Percentiles rank a stretch among this genome's conserved stretches.
phyloP scores from a whole-genome alignment of 2,329 filamentous ascomycete genomes.

The Fusarium napiforme region DNA sequence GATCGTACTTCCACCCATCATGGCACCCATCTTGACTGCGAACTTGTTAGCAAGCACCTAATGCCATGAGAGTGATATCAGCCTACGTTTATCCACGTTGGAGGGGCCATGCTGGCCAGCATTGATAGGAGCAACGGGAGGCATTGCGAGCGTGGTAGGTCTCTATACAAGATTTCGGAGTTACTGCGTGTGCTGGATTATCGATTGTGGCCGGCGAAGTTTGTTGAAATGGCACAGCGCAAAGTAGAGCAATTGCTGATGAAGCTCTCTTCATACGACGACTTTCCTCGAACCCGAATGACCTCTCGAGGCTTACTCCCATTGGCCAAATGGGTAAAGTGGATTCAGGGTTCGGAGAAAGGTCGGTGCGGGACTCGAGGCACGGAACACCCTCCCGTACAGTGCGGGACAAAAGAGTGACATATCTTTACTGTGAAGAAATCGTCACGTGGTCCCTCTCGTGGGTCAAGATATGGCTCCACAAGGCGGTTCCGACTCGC shows the following conservation, averaged over 20 bases:
- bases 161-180: not conserved
- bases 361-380: slow-evolving; percentile 34
- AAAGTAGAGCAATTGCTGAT: slow-evolving; percentile 25
- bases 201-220: not conserved
- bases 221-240: slow-evolving; percentile 2
- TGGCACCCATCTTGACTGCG: slow-evolving; percentile 85
- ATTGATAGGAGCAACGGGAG: slow-evolving; percentile 54
- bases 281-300: slow-evolving; percentile 30
- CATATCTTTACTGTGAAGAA: slow-evolving; percentile 41
- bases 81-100: slow-evolving; percentile 65
- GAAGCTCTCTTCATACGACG: slow-evolving; percentile 35
- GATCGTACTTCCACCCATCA: slow-evolving; percentile 95
- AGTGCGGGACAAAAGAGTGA: not conserved
- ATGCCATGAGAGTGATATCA: slow-evolving; percentile 11
- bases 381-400: slow-evolving; percentile 26
- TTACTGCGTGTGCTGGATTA: not conserved
- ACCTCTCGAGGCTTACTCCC: slow-evolving; percentile 19
- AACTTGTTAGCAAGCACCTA: slow-evolving; percentile 32
- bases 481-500: slow-evolving; percentile 35
- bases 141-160: slow-evolving; percentile 47
- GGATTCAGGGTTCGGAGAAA: slow-evolving; percentile 41
- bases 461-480: slow-evolving; percentile 45
- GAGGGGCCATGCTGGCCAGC: slow-evolving; percentile 61
- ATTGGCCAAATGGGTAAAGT: slow-evolving; percentile 41
- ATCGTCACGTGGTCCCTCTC: slow-evolving; percentile 51